Base-by-base conservation (phyloP, 2,329 filamentous ascomycete species). In the Arachnomyces sp. region DNA sequence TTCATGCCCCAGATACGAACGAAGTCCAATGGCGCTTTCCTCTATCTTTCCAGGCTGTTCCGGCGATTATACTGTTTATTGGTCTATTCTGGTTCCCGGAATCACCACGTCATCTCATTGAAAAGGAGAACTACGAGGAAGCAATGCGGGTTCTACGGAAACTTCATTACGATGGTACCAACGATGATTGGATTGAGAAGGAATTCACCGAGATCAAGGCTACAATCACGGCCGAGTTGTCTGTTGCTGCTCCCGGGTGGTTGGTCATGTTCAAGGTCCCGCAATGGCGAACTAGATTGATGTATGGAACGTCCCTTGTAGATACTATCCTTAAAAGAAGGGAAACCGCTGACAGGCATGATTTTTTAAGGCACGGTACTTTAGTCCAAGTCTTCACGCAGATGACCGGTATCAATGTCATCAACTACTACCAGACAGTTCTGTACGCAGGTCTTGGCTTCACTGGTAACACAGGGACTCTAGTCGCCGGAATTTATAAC, bases 361-460 rank as follows among this genome's bases (percentile, higher is more conserved):
- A 15, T 11, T 35, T 15, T 12, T 34, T 9, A 2, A 53, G 55
- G 2, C 74, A 81, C 44, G 80, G 75, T 15, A 73, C 73, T 31
- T 59, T 76, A 25, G 72, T 81, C 30, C 79, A 84, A 54, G 70
- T 79, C 44, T 79, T 83, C 50, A 77, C 78, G 35, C 79, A 82
- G 47, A 72, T 65, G 50, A 64, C 62, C 14, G 63, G 60, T 11
- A 60, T 64, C 44, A 64, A 66, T 46, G 61, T 64, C 43, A 64
- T 66, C 38, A 56, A 56, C 39, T 65, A 65, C 49, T 66, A 66
- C 44, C 61, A 61, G 44, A 65, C 58, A 5, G 58, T 58, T 43
- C 61, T 65, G 51, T 65, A 64, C 50, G 51, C 58, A 28, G 49
- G 54, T 3, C 58, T 82, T 2, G 74, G 75, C 7, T 74, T 83